Evolutionary conservation across 75 land plant genomes (phyloP).

Genomic region (Cupressus sempervirens): DNA sequence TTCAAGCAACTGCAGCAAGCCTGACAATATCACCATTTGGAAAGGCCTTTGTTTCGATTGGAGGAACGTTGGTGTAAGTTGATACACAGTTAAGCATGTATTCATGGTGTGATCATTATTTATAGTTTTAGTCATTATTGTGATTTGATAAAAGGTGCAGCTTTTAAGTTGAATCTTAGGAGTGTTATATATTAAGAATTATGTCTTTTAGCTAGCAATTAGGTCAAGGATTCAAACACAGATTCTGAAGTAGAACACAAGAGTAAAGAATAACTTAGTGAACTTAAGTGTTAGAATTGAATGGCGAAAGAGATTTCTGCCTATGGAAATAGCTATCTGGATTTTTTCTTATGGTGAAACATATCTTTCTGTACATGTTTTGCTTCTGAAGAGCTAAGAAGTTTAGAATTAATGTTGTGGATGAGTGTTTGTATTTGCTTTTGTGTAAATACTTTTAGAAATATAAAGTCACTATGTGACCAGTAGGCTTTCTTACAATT

Average conservation of each 20-base stretch:
- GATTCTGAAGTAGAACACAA: neutral
- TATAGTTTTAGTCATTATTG: neutral
- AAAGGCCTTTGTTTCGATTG: constrained; percentile 42
- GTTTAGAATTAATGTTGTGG: neutral
- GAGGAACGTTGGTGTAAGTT: constrained; percentile 63
- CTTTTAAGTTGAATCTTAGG: neutral
- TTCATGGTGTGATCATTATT: neutral
- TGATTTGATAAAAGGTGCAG: neutral
- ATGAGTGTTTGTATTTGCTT: neutral
- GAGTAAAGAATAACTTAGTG: neutral
- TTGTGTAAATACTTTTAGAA: neutral
- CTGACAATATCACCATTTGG: constrained; percentile 8
- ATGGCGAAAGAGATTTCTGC: neutral
- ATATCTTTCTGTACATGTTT: neutral
- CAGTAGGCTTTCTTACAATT: neutral
- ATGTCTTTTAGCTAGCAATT: neutral
- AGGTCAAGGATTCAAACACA: neutral
- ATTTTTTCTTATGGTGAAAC: neutral
- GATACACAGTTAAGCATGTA: neutral
- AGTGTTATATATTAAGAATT: neutral
- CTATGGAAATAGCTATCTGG: too few relatives aligned
- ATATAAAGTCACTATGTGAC: neutral
- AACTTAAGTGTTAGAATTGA: neutral
- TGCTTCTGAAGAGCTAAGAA: neutral
- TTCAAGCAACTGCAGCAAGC: constrained; percentile 46